phyloP scores from a whole-genome alignment of 2,329 filamentous ascomycete species.

The Trichoderma semiorbis region DNA sequence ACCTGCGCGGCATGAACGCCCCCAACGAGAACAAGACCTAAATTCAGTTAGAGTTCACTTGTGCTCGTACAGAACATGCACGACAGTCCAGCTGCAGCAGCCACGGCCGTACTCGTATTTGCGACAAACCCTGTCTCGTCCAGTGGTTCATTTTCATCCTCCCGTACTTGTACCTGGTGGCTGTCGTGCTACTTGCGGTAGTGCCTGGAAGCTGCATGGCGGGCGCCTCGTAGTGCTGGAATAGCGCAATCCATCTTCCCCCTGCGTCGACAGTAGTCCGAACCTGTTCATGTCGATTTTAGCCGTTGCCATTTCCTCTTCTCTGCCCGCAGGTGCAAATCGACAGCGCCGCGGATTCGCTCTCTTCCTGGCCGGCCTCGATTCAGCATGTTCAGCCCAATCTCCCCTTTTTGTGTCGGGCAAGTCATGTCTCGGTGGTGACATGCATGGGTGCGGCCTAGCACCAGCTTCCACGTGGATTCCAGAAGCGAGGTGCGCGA shows the following conservation, averaged over 20 bases:
- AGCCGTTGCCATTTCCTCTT: not conserved
- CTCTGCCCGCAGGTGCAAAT: not conserved
- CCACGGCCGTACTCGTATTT: slow-evolving; percentile 14
- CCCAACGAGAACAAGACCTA: not conserved
- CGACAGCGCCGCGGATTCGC: not conserved
- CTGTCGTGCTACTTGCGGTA: slow-evolving; percentile 3
- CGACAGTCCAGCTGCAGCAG: not conserved
- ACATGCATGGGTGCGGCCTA: slow-evolving; percentile 7
- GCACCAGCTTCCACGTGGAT: slow-evolving; percentile 14
- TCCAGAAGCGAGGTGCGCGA: slow-evolving; percentile 16
- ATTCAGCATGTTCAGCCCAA: not conserved
- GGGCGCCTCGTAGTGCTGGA: not conserved
- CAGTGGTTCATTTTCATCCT: not conserved
- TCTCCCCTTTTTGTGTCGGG: not conserved
- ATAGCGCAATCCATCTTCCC: not conserved
- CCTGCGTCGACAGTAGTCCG: not conserved
- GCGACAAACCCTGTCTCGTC: not conserved
- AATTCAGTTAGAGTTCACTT: not conserved
- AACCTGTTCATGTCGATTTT: not conserved
- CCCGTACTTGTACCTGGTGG: slow-evolving; percentile 1
- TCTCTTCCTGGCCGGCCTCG: not conserved
- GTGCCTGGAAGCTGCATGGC: slow-evolving; percentile 8
- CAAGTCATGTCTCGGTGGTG: slow-evolving; percentile 12
- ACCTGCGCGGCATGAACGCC: not conserved
- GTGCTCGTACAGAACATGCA: not conserved